These are phyloP conservation scores for Solanum neorickii DNA, from an alignment of 257 asterid species.

Conservation along the genomic window DNA sequence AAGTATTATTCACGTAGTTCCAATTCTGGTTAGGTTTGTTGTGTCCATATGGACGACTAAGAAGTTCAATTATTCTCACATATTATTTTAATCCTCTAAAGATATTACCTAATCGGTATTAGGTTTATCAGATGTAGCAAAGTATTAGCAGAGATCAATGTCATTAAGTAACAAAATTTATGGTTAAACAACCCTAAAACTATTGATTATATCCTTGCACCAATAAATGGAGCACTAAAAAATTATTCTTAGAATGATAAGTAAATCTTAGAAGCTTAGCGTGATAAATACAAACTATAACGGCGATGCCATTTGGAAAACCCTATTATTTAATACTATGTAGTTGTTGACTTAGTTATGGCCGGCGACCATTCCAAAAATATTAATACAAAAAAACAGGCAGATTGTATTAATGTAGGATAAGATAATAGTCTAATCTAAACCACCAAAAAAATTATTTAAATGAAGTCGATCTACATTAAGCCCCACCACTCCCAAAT, in stretches of 20 bases:
- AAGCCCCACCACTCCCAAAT: conserved; percentile 15
- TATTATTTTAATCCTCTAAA: neutral
- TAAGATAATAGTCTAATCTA: neutral
- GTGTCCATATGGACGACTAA: neutral
- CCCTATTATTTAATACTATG: neutral
- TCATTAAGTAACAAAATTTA: neutral
- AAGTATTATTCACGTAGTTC: neutral
- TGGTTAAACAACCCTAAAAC: neutral
- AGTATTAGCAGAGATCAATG: neutral
- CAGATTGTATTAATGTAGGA: neutral
- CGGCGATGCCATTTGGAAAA: neutral
- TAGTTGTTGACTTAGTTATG: neutral
- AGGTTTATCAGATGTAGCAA: neutral
- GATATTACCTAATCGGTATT: neutral
- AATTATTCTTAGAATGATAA: too few species aligned
- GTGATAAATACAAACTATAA: too few species aligned
- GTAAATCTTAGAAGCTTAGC: neutral
- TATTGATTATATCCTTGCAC: neutral
- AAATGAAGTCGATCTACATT: neutral
- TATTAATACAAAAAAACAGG: neutral
- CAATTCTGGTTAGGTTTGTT: neutral
- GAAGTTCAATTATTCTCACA: neutral
- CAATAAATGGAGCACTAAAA: neutral
- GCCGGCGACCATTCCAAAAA: neutral
- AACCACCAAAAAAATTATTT: neutral